Conservation (phyloP, 169 alveolate species). For the Plasmodium vinckei region DNA sequence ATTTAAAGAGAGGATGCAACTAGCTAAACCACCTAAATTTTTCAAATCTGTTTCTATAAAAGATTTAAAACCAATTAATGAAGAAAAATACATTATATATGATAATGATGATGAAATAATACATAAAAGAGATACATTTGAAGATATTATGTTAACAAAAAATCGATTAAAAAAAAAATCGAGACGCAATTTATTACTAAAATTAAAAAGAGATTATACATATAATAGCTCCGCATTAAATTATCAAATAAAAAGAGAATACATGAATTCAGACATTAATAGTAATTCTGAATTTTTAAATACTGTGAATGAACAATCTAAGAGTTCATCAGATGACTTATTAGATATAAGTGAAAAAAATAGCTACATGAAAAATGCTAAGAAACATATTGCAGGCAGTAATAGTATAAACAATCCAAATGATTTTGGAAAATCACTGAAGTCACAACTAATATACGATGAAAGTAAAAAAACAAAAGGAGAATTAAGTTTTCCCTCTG, state of each 20-base stretch:
- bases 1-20: slow-evolving; percentile 56
- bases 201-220: slow-evolving; percentile 66
- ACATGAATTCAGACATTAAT: slow-evolving; percentile 66
- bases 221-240: slow-evolving; percentile 65
- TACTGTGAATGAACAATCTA: slow-evolving; percentile 40
- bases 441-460: slow-evolving; percentile 27
- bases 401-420: slow-evolving; percentile 33
- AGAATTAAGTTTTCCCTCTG: slow-evolving; percentile 69
- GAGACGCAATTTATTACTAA: slow-evolving; percentile 62
- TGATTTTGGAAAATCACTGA: slow-evolving; percentile 27
- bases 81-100: slow-evolving; percentile 69
- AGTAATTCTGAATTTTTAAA: slow-evolving; percentile 71
- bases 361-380: not conserved
- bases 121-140: slow-evolving; percentile 74
- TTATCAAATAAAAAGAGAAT: slow-evolving; percentile 72
- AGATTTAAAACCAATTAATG: slow-evolving; percentile 73
- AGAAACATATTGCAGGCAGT: slow-evolving; percentile 12
- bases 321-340: slow-evolving; percentile 36
- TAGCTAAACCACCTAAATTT: slow-evolving; percentile 57
- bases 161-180: slow-evolving; percentile 75
- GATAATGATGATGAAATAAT: slow-evolving; percentile 76
- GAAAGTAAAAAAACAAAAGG: slow-evolving; percentile 70
- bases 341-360: slow-evolving; percentile 10
- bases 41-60: slow-evolving; percentile 69
- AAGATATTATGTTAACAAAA: slow-evolving; percentile 76